Conservation (phyloP, 2,329 filamentous ascomycete genomes). For the Macrophomina phaseolina region DNA sequence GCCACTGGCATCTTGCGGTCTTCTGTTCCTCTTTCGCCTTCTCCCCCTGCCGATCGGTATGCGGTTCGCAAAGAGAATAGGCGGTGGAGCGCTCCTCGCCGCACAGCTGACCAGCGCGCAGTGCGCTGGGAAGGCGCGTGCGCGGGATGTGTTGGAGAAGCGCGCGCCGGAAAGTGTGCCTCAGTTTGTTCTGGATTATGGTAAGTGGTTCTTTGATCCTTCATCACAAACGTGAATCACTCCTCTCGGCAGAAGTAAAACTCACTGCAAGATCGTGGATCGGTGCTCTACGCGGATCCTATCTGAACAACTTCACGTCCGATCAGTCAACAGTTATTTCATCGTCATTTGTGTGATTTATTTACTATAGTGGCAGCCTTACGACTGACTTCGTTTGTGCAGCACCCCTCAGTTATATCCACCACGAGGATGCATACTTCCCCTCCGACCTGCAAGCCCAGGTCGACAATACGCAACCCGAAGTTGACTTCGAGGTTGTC, state of each 20-base stretch:
- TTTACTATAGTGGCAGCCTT: neutral
- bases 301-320: too few species aligned
- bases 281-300: too few species aligned
- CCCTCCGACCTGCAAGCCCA: constrained; percentile 52
- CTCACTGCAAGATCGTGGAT: too few species aligned
- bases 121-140: neutral
- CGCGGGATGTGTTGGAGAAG: neutral
- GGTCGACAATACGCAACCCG: constrained; percentile 48
- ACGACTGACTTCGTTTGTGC: neutral
- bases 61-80: constrained; percentile 4
- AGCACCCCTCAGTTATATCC: constrained; percentile 54
- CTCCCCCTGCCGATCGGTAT: constrained; percentile 7
- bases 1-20: too few species aligned
- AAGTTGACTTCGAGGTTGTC: constrained; percentile 44
- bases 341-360: neutral
- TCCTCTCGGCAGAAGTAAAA: neutral
- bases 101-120: constrained; percentile 2
- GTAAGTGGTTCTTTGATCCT: constrained; percentile 32
- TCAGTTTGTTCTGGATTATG: constrained; percentile 47
- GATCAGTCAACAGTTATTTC: too few species aligned
- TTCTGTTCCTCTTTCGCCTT: too few species aligned
- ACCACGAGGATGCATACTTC: constrained; percentile 49
- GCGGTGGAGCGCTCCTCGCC: neutral
- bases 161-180: constrained; percentile 35
- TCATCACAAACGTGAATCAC: neutral